Evolutionary conservation across 306 rosid genomes (phyloP), one percentile per base, ranked within the genome.

Genomic region (Lablab purpureus): DNA sequence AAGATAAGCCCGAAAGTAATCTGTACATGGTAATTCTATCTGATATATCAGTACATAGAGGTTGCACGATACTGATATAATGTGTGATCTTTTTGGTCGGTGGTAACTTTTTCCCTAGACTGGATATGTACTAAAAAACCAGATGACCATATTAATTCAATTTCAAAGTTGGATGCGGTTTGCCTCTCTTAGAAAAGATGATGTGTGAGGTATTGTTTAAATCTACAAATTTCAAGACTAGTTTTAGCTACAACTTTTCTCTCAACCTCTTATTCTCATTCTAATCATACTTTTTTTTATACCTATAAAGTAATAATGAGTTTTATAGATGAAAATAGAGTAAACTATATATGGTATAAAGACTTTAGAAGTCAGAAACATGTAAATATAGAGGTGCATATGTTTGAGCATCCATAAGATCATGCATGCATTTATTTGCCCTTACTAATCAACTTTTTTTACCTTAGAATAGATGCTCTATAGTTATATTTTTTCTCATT

Each of bases 1-100:
- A 73, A 66, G 75, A 54, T 64, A 80, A 64, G 79, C 7, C 49
- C 14, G 65, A 73, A 72, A 43, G 64, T 54, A 32, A 11, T 52
- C 17, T 28, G 30, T 74, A 54, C 13, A 41, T 19, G 50, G 51
- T 30, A 63, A 11, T 70, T 68, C 83, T 47, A 40, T 52, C 56
- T 62, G 34, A 65, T 63, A 17, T 34, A n/a, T 37, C 32, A 37
- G 5, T 41, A 19, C 52, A 11, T 66, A 27, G 52, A 32, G 75
- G 76, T 55, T 68, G 27, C 36, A 56, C 77, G 19, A 55, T 12
- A 76, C 67, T 59, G 56, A 59, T 75, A 49, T 63, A 52, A 40
- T 77, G 49, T 50, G 15, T 7, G 67, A 63, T 52, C 41, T 21
- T 65, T n/a, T 41, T 58, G 79, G 79, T 70, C 46, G 50, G 68